Conservation (phyloP, 208 protist species). For the Trypanosoma lewisi region DNA sequence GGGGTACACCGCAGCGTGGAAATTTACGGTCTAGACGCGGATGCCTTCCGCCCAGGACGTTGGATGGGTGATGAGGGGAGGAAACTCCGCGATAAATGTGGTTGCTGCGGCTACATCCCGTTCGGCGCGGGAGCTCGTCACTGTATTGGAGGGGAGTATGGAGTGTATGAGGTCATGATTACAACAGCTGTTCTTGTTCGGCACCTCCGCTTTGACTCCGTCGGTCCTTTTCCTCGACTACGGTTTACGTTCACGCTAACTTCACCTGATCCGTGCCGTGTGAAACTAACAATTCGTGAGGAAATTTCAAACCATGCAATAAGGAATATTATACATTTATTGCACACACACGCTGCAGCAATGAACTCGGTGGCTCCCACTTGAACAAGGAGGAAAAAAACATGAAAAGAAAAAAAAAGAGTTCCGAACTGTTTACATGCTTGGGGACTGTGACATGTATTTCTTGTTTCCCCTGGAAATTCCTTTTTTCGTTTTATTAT, state of each 20-base stretch:
- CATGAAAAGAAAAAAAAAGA: background rate
- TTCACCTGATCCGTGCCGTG: conserved; percentile 36
- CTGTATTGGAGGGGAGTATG: conserved; percentile 59
- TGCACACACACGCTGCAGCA: conserved; percentile 6
- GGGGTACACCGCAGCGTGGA: conserved; percentile 44
- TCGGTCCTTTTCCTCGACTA: conserved; percentile 41
- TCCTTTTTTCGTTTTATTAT: no score
- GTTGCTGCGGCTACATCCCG: conserved; percentile 52
- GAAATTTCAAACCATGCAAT: conserved; percentile 10
- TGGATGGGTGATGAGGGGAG: conserved; percentile 43
- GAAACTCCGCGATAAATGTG: conserved; percentile 37
- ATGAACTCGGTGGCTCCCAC: background rate
- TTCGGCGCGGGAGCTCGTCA: conserved; percentile 48
- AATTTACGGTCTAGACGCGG: conserved; percentile 36
- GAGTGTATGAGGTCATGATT: conserved; percentile 44
- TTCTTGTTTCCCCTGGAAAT: no score
- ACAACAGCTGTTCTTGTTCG: conserved; percentile 34
- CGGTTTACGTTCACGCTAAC: conserved; percentile 48
- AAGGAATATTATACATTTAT: conserved; percentile 22
- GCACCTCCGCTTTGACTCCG: conserved; percentile 35
- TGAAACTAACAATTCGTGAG: conserved; percentile 6
- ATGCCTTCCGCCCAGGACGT: conserved; percentile 47
- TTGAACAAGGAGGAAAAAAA: background rate
- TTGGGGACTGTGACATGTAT: no score
- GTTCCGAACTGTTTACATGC: no score